phyloP scores from a whole-genome alignment of 1,284 basidiomycete genomes.

The Gastroboletus turbinatus region DNA sequence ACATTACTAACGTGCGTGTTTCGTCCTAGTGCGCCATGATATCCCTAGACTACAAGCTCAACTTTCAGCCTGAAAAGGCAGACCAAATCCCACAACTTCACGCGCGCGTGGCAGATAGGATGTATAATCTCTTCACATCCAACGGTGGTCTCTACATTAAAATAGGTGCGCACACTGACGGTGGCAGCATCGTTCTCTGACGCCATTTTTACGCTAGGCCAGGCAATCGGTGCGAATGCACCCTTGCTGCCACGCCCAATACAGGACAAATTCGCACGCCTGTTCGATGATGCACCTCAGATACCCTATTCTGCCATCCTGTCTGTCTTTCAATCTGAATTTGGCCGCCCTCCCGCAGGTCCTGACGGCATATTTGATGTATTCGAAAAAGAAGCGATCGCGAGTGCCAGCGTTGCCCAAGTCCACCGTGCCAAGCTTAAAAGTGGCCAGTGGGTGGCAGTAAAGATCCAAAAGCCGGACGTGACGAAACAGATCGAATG shows the following conservation, averaged over 20 bases:
- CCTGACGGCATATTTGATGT: constrained; percentile 75
- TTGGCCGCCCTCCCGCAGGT: constrained; percentile 60
- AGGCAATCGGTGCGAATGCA: constrained; percentile 82
- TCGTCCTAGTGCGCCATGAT: constrained; percentile 56
- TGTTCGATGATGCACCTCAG: constrained; percentile 87
- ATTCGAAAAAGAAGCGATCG: constrained; percentile 74
- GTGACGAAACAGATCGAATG: constrained; percentile 84
- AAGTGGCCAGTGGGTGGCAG: constrained; percentile 71
- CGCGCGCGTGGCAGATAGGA: constrained; percentile 74
- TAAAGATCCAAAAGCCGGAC: constrained; percentile 90
- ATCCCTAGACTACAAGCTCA: constrained; percentile 80
- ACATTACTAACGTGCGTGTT: not conserved
- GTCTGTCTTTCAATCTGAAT: constrained; percentile 71
- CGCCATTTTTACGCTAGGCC: constrained; percentile 40
- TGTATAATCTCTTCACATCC: constrained; percentile 71
- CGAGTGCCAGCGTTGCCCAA: constrained; percentile 88
- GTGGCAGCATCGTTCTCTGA: not conserved
- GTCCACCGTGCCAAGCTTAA: constrained; percentile 79
- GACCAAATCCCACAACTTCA: constrained; percentile 78
- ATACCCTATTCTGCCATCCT: constrained; percentile 71
- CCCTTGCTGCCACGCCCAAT: constrained; percentile 80
- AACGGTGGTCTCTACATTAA: constrained; percentile 92
- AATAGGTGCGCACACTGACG: constrained; percentile 54
- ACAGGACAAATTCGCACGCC: constrained; percentile 74
- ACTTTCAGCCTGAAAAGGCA: constrained; percentile 68